Evolutionary conservation across 2,329 filamentous ascomycete species (phyloP).

Genomic region (Allantophomopsis lycopodina): DNA sequence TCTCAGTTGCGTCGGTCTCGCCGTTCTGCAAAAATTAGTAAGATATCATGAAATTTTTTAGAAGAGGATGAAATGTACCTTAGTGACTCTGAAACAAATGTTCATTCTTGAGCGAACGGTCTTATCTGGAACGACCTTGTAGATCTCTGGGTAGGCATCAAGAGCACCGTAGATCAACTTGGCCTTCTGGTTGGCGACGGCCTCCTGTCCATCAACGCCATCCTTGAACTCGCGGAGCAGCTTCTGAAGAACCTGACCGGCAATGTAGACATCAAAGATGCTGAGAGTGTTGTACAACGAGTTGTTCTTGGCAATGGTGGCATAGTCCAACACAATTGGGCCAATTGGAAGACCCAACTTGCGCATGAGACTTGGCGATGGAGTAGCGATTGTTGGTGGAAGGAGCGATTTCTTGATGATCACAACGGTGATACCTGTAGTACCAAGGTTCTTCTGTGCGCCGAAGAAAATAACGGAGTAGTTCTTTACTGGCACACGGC

Average conservation of each 20-base stretch:
- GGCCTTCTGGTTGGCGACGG: slow-evolving; percentile 62
- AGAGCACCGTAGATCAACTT: slow-evolving; percentile 62
- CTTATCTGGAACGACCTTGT: slow-evolving; percentile 58
- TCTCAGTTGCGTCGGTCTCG: slow-evolving; percentile 57
- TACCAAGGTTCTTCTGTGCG: slow-evolving; percentile 88
- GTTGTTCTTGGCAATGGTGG: slow-evolving; percentile 81
- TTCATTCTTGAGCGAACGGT: slow-evolving; percentile 79
- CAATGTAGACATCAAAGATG: slow-evolving; percentile 85
- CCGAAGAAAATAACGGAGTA: slow-evolving; percentile 83
- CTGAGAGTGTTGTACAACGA: slow-evolving; percentile 92
- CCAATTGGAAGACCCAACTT: slow-evolving; percentile 63
- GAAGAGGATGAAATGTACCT: slow-evolving; percentile 16
- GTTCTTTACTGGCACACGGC: slow-evolving; percentile 63
- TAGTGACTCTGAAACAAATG: slow-evolving; percentile 70
- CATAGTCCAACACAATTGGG: slow-evolving; percentile 71
- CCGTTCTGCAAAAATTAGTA: slow-evolving; percentile 21
- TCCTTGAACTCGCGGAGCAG: slow-evolving; percentile 47
- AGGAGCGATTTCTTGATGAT: slow-evolving; percentile 74
- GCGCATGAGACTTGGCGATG: slow-evolving; percentile 55
- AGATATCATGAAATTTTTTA: too few relatives aligned
- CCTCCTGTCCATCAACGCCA: slow-evolving; percentile 67
- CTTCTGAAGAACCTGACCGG: slow-evolving; percentile 74
- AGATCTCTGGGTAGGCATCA: slow-evolving; percentile 60
- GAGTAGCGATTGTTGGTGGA: slow-evolving; percentile 49
- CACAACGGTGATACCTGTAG: slow-evolving; percentile 73